phyloP scores from a whole-genome alignment of 2,329 filamentous ascomycete species.

The Aureobasidium sp. region DNA sequence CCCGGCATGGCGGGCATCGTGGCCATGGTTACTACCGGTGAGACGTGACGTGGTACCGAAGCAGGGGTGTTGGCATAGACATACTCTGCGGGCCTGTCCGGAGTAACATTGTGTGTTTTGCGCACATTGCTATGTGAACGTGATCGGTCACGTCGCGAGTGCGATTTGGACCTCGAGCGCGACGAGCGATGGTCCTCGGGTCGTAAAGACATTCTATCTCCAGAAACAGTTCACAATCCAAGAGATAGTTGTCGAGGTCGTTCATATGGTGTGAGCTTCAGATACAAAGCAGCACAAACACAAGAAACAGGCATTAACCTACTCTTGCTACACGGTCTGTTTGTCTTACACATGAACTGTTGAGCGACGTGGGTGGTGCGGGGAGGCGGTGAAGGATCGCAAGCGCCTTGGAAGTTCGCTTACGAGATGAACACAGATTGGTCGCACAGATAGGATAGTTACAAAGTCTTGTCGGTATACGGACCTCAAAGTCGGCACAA shows the following conservation, averaged over 20 bases:
- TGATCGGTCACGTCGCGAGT: conserved; percentile 27
- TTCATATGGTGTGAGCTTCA: not conserved
- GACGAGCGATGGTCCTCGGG: conserved; percentile 33
- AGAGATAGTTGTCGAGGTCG: not conserved
- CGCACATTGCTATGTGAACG: conserved; percentile 36
- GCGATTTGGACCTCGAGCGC: conserved; percentile 38
- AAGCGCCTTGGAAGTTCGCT: conserved; percentile 14
- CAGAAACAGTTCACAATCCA: not conserved
- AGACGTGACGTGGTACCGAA: conserved; percentile 18
- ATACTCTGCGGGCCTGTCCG: conserved; percentile 14
- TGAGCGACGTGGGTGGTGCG: conserved; percentile 1
- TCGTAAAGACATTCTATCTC: conserved; percentile 33
- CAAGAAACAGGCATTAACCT: not conserved
- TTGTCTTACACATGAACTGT: conserved; percentile 5
- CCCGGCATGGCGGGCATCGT: conserved; percentile 24
- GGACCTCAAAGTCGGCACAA: not conserved
- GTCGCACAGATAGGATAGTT: not conserved
- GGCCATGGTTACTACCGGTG: conserved; percentile 15
- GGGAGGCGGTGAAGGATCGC: conserved; percentile 11
- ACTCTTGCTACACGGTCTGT: not conserved
- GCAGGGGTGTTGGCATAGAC: conserved; percentile 22
- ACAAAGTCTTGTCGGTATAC: not conserved
- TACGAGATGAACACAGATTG: not conserved
- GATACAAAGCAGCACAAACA: not conserved
- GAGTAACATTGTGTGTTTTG: conserved; percentile 4